Evolutionary conservation across 345 rosid species (phyloP).

Genomic region (Acer campestre): DNA sequence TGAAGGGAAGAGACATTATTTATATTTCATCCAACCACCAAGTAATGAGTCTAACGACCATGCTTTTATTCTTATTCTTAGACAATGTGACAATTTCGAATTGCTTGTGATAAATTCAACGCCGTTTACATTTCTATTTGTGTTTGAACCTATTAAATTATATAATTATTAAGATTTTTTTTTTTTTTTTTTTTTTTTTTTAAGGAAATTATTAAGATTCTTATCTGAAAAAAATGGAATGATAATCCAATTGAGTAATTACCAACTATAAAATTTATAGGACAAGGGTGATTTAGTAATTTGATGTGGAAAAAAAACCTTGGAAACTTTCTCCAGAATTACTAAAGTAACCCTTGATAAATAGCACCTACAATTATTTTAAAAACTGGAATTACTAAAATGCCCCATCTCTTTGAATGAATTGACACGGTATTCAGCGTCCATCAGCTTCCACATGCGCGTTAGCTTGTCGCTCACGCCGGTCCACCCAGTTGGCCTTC

Average conservation of each 20-base stretch:
- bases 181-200: too few species aligned
- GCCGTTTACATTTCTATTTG: too few species aligned
- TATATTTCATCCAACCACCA: too few species aligned
- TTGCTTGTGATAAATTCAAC: not conserved
- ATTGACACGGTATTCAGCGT: not conserved
- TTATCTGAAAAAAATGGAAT: too few species aligned
- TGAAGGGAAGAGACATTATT: too few species aligned
- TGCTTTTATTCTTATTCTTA: not conserved
- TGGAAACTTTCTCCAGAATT: not conserved
- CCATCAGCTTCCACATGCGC: constrained; percentile 35
- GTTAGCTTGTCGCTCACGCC: constrained; percentile 37
- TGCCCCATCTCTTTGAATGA: not conserved
- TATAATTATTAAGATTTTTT: too few species aligned
- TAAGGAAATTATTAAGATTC: too few species aligned
- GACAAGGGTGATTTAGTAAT: not conserved
- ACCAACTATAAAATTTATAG: not conserved
- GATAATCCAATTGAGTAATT: too few species aligned
- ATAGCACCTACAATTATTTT: not conserved
- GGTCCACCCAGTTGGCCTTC: constrained; percentile 35
- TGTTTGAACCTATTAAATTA: too few species aligned
- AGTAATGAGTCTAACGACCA: not conserved
- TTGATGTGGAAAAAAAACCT: not conserved
- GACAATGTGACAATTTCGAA: not conserved
- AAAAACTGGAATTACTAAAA: not conserved
- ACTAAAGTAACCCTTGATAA: not conserved